Percentiles rank a stretch among this genome's conserved stretches.
Evolutionary conservation across 2,329 filamentous ascomycete species (phyloP).

Genomic region (Ophiocordyceps sinensis): DNA sequence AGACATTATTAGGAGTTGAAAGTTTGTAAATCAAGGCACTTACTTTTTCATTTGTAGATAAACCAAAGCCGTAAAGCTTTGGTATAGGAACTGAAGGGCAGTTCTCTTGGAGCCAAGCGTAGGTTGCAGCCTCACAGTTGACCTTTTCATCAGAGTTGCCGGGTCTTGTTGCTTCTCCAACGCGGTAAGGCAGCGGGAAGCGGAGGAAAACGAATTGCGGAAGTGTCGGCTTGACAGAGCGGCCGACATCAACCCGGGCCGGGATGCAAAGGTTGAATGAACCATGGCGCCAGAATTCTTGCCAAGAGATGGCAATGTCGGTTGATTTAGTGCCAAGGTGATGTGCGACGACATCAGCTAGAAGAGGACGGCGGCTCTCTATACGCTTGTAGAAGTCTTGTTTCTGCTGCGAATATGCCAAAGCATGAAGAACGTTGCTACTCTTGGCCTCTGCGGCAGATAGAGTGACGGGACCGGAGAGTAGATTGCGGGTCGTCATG

Average conservation of each 20-base stretch:
- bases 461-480: conserved; percentile 6
- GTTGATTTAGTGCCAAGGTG: conserved; percentile 2
- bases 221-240: not conserved
- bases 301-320: conserved; percentile 3
- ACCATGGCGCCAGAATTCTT: conserved; percentile 9
- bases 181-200: conserved; percentile 17
- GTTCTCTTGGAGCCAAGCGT: conserved; percentile 8
- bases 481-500: conserved; percentile 6
- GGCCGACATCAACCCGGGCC: conserved; percentile 4
- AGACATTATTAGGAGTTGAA: not conserved
- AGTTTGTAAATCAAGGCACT: not conserved
- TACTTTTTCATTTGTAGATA: conserved; percentile 7
- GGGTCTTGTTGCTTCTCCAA: conserved; percentile 19
- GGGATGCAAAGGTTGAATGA: conserved; percentile 19
- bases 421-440: conserved; percentile 5
- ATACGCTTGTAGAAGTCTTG: conserved; percentile 4
- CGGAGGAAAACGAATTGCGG: conserved; percentile 5
- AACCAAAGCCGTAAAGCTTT: conserved; percentile 10
- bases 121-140: conserved; percentile 7
- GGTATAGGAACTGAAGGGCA: conserved; percentile 10
- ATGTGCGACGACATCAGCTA: conserved; percentile 1
- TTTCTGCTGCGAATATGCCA: conserved; percentile 4
- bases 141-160: conserved; percentile 28
- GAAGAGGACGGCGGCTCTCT: conserved; percentile 1
- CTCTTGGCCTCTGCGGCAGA: conserved; percentile 2